Base-by-base conservation (phyloP, 805 yeast species). In the Ogataea kodamae region DNA sequence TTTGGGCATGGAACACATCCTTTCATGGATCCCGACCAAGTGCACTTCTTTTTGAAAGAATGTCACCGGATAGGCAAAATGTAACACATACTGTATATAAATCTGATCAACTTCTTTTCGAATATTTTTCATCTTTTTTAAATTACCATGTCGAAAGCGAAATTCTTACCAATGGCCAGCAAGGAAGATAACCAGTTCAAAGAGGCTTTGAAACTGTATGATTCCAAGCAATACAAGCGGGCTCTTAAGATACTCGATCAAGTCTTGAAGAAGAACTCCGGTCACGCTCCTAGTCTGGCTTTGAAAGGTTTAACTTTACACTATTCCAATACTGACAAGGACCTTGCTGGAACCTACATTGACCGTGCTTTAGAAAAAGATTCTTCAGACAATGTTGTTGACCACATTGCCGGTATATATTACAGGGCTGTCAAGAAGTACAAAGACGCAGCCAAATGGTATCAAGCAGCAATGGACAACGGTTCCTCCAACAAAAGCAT, bases 1-100 rank as follows among this genome's bases (percentile, higher is more conserved):
- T 84, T 92, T 54, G 98, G 98, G 28, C 98, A 92, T 52, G 98
- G 98, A 11, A 92, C 98, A 14, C 97, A 88, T 58, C 98, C 98
- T 14, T 87, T 85, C 64, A 88, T 92, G 95, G 82, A 86, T 45
- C 96, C 97, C 8, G 95, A 84, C 45, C 82, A 82, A 59, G 75
- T 92, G 42, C 78, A 76, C 40, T 85, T 77, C 62, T 92, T 92
- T 65, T 67, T 92, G 54, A 66, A 86, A 60, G 96, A 87, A 59
- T 82, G 92, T 49, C 95, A 87, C 58, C 74, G 89, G 51, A 59
- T 83, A 34, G 95, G 95, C 16, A 47, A 50, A 28, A 21, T 28
- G 22, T 36, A 33, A 18, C 9, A 6, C n/a, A 20, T 11, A 20
- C 20, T 15, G 17, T n/a, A 16, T 8, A 15, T 18, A 29, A 14